phyloP scores from a whole-genome alignment of 2,329 filamentous ascomycete species.

The Hypomyces rosellus region DNA sequence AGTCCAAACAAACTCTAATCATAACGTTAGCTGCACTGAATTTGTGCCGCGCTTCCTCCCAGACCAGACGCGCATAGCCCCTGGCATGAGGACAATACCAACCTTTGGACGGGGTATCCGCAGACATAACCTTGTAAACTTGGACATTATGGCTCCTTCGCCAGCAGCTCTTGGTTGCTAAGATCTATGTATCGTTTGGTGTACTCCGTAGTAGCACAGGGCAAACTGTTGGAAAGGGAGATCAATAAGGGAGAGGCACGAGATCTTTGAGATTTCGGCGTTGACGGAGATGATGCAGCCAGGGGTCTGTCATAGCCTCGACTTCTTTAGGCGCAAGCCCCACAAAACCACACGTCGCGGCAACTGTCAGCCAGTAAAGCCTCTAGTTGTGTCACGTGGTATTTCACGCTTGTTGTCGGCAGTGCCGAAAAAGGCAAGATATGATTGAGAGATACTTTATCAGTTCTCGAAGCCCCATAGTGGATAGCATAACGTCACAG shows the following conservation, averaged over 20 bases:
- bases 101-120: slow-evolving; percentile 36
- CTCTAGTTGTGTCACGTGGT: not conserved
- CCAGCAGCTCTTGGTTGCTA: no score
- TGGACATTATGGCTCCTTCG: slow-evolving; percentile 22
- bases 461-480: no score
- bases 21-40: slow-evolving; percentile 11
- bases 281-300: slow-evolving; percentile 11
- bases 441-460: no score
- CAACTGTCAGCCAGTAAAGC: not conserved
- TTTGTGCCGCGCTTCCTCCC: not conserved
- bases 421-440: no score
- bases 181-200: no score
- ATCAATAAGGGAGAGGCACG: not conserved
- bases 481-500: no score
- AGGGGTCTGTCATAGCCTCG: slow-evolving; percentile 5
- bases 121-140: slow-evolving; percentile 31
- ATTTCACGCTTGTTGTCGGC: not conserved
- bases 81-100: slow-evolving; percentile 13
- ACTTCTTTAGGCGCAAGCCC: not conserved
- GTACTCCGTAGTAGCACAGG: no score
- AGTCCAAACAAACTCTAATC: slow-evolving; percentile 74
- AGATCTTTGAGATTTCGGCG: slow-evolving; percentile 7
- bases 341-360: not conserved
- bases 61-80: slow-evolving; percentile 2
- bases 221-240: no score